Conservation (phyloP, 2,329 filamentous ascomycete species). For the Apiospora rasikravindrae region DNA sequence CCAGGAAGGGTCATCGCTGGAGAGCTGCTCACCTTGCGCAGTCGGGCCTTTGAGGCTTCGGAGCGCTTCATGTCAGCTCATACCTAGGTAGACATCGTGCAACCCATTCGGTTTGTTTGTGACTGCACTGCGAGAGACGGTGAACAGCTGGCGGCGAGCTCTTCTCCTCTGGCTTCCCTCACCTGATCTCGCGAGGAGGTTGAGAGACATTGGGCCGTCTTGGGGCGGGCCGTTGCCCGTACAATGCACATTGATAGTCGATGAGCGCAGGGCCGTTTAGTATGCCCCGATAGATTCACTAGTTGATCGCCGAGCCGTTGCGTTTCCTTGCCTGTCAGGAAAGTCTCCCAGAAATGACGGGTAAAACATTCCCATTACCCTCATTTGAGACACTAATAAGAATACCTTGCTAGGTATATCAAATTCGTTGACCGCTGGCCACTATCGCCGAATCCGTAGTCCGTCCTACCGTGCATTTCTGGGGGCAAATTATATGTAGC, state of each 20-base stretch:
- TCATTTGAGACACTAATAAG: constrained; percentile 11
- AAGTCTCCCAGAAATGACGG: constrained; percentile 1
- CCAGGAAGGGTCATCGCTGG: not conserved
- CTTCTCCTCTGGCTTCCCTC: not conserved
- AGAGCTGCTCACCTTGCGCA: not conserved
- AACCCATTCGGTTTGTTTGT: not conserved
- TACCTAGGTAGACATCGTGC: constrained; percentile 4
- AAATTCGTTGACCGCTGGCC: not conserved
- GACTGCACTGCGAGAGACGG: not conserved
- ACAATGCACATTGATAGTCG: not conserved
- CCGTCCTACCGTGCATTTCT: not conserved
- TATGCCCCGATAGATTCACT: constrained; percentile 9
- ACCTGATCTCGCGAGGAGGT: not conserved
- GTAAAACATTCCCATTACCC: not conserved
- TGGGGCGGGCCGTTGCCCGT: constrained; percentile 11
- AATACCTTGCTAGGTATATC: not conserved
- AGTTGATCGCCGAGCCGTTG: constrained; percentile 16
- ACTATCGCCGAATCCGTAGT: not conserved
- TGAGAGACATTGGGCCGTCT: constrained; percentile 1
- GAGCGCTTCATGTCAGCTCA: constrained; percentile 11
- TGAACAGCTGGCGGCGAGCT: not conserved
- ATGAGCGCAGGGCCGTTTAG: constrained; percentile 12
- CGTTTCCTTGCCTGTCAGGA: not conserved
- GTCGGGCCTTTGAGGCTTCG: constrained; percentile 10
- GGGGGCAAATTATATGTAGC: not conserved